These are phyloP conservation scores for Trametes coccinea DNA, from an alignment of 768 basidiomycete genomes.

Conservation along the genomic window DNA sequence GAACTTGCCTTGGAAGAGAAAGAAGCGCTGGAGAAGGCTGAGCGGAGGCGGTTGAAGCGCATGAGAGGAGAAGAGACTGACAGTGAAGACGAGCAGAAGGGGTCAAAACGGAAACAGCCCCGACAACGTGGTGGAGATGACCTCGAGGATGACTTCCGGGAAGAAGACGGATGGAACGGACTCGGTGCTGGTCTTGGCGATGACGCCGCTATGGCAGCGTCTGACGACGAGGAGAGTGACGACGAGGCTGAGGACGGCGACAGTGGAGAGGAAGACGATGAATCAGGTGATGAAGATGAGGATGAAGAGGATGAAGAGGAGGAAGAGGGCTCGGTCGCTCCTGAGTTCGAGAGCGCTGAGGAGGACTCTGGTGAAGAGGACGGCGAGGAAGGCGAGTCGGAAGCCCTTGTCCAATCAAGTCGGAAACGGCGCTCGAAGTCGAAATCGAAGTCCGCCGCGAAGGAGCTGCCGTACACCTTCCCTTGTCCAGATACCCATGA, in stretches of 20 bases:
- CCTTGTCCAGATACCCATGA: conserved; percentile 84
- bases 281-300: conserved; percentile 32
- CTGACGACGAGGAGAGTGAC: conserved; percentile 40
- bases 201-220: conserved; percentile 38
- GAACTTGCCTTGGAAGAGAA: conserved; percentile 89
- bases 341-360: conserved; percentile 38
- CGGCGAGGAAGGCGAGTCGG: conserved; percentile 44
- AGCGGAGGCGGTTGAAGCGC: conserved; percentile 70
- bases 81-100: conserved; percentile 55
- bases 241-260: conserved; percentile 30
- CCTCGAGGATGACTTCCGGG: conserved; percentile 80
- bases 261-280: conserved; percentile 35
- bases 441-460: conserved; percentile 29
- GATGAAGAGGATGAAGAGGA: conserved; percentile 25
- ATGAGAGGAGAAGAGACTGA: conserved; percentile 81
- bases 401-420: conserved; percentile 39
- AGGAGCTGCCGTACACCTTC: conserved; percentile 91
- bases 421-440: conserved; percentile 35
- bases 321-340: conserved; percentile 36
- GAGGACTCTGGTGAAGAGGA: conserved; percentile 43
- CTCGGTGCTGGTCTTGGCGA: conserved; percentile 39
- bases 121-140: conserved; percentile 76
- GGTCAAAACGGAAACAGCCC: conserved; percentile 49
- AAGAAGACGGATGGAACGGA: conserved; percentile 26
- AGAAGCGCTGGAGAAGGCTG: conserved; percentile 82